Base-by-base conservation (phyloP, 2,329 filamentous ascomycete genomes). In the Colletotrichum filicis region DNA sequence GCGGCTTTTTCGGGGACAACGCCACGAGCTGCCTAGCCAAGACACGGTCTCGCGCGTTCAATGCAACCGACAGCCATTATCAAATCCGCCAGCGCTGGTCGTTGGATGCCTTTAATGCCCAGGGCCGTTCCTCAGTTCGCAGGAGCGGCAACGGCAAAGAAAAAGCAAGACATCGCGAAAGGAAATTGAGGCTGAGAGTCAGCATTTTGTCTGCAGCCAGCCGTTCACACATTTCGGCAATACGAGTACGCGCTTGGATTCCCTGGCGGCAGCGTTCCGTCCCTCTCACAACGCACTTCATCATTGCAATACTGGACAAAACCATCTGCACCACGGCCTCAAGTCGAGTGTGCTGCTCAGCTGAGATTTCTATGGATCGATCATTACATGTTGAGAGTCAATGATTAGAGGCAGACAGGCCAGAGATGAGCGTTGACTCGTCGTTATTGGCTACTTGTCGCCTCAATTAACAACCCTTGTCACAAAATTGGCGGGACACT, bases 1-100 rank as follows among this genome's bases (percentile, higher is more conserved):
- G 56, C 66, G 66, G 66, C 66, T 65, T 65, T 32, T 73, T 73
- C 70, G 70, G 66, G 28, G 42, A 60, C 32, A 22, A 70, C 26
- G 46, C 59, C 60, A 65, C 53, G 32, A 28, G 46, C 64, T 70
- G 19, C 32, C 46, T 65, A 65, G 59, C 30, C 53, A 37, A 53
- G 55, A 57, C 53, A 49, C 52, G 46, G 35, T 42, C 55, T 63
- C 37, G 22, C 52, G 35, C 22, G 26, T 53, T n/a, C 37, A 63
- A 26, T 7, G 26, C 37, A 69, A 49, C 19, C 46, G 55, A 60
- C 30, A 32, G 55, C 56, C 56, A 22, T 70, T 65, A 61, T 66
- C 55, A 60, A 70, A 52, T 8, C 28, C 56, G 58, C n/a, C 59
- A 35, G 46, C 58, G 14, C 30, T 58, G 42, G 49, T 9, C 42